These are phyloP conservation scores for Xylaria telfairii DNA, from an alignment of 495 filamentous ascomycete species.

Conservation along the genomic window DNA sequence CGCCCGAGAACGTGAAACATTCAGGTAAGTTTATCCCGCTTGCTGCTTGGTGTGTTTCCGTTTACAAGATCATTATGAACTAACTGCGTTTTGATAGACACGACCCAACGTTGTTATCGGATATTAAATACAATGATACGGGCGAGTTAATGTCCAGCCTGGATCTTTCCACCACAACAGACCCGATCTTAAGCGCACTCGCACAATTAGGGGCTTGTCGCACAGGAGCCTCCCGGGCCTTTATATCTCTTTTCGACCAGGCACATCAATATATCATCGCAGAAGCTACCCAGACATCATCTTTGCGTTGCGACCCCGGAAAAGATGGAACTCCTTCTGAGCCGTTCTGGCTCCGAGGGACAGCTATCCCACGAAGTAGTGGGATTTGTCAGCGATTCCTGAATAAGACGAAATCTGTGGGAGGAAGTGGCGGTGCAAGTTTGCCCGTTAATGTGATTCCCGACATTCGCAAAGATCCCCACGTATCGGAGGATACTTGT, in stretches of 20 bases:
- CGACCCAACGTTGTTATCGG: constrained; percentile 19
- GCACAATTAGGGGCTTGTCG: constrained; percentile 63
- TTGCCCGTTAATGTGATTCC: constrained; percentile 51
- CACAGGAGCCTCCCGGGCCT: constrained; percentile 54
- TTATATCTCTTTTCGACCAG: constrained; percentile 66
- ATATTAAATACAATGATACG: constrained; percentile 31
- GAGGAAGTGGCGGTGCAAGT: constrained; percentile 35
- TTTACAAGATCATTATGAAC: neutral
- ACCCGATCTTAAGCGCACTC: constrained; percentile 66
- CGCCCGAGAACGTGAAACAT: constrained; percentile 39
- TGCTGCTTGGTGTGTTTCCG: neutral
- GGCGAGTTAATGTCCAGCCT: constrained; percentile 34
- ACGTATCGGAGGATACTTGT: constrained; percentile 41
- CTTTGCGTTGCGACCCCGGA: constrained; percentile 44
- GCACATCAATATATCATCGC: constrained; percentile 64
- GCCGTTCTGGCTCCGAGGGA: constrained; percentile 47
- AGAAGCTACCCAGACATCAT: constrained; percentile 61
- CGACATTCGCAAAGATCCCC: constrained; percentile 57
- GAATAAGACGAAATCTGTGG: constrained; percentile 21
- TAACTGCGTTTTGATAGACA: constrained; percentile 17
- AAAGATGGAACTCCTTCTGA: constrained; percentile 38
- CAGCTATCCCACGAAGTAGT: constrained; percentile 48
- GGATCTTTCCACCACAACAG: constrained; percentile 42
- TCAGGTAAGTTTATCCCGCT: constrained; percentile 34
- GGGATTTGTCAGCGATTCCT: constrained; percentile 57